Conservation (phyloP, 371 early-diverging fungal genomes). For the Mortierella sp. region DNA sequence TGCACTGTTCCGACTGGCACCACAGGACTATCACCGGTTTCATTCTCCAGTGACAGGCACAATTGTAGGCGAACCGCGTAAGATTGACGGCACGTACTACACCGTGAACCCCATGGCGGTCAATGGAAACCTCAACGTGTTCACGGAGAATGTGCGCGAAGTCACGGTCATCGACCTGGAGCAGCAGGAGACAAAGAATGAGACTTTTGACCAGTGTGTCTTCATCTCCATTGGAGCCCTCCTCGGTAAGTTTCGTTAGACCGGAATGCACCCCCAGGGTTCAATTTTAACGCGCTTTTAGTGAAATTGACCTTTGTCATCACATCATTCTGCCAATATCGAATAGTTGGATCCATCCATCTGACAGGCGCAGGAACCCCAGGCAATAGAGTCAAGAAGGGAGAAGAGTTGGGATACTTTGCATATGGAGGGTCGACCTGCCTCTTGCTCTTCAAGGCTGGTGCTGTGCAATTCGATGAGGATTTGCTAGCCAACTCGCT, state of each 20-base stretch:
- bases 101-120: conserved; percentile 63
- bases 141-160: conserved; percentile 60
- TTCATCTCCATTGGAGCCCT: conserved; percentile 20
- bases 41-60: conserved; percentile 75
- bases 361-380: conserved; percentile 53
- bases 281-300: not conserved
- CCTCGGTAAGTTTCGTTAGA: not conserved
- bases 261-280: no score
- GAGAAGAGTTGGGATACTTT: conserved; percentile 79
- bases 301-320: not conserved
- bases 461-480: conserved; percentile 65
- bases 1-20: conserved; percentile 78
- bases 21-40: conserved; percentile 86
- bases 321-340: no score
- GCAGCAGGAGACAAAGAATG: conserved; percentile 12
- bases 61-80: conserved; percentile 30
- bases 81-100: conserved; percentile 24
- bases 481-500: conserved; percentile 66
- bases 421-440: conserved; percentile 75
- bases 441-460: conserved; percentile 68
- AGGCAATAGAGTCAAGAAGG: conserved; percentile 54
- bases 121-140: conserved; percentile 57
- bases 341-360: conserved; percentile 60
- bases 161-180: conserved; percentile 44
- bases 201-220: conserved; percentile 38